phyloP scores from a whole-genome alignment of 2,329 filamentous ascomycete species.

The Colletotrichum higginsianum region DNA sequence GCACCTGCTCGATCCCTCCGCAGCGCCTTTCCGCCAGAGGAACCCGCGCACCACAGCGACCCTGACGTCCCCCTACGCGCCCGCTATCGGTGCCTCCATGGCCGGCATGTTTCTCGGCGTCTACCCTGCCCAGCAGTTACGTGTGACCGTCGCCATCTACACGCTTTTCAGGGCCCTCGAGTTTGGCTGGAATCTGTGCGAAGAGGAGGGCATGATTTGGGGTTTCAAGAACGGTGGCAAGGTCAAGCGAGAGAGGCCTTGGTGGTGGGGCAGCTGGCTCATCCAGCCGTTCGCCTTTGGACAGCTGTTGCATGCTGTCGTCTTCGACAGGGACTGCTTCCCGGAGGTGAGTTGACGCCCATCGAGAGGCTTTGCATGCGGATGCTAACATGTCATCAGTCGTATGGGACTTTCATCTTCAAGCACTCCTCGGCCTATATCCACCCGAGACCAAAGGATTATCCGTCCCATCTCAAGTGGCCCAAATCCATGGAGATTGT shows the following conservation, averaged over 20 bases:
- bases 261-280: constrained; percentile 90
- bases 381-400: constrained; percentile 42
- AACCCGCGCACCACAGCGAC: constrained; percentile 83
- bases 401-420: constrained; percentile 69
- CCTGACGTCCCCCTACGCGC: constrained; percentile 86
- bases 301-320: constrained; percentile 81
- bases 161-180: constrained; percentile 86
- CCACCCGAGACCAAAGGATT: constrained; percentile 77
- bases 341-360: constrained; percentile 65
- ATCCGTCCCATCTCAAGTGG: constrained; percentile 79
- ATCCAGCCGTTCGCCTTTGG: constrained; percentile 83
- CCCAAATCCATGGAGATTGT: constrained; percentile 82
- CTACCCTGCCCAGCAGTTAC: constrained; percentile 75
- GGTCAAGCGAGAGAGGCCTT: constrained; percentile 77
- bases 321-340: constrained; percentile 84
- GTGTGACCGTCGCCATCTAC: constrained; percentile 87
- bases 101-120: constrained; percentile 88
- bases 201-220: constrained; percentile 80
- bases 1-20: constrained; percentile 84
- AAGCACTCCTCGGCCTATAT: constrained; percentile 86
- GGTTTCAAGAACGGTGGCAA: constrained; percentile 66
- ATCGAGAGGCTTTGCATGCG: neutral
- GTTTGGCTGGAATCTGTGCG: constrained; percentile 86
- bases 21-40: constrained; percentile 83
- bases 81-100: constrained; percentile 90